Conservation (phyloP, 495 filamentous ascomycete genomes). For the Lentithecium fluviatile region DNA sequence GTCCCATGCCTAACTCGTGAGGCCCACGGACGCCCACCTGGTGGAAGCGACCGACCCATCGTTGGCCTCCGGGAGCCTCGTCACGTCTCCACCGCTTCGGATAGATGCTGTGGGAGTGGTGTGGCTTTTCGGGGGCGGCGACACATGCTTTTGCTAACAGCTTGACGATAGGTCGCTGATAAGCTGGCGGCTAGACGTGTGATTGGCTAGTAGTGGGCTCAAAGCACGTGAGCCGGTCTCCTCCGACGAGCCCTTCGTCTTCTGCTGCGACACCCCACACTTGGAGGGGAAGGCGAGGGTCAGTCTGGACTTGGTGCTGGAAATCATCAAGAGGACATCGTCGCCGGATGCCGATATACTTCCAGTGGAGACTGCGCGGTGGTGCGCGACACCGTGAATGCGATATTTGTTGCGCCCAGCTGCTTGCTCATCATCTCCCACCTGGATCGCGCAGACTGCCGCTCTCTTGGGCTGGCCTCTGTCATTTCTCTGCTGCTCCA, state of each 20-base stretch:
- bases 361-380: background rate
- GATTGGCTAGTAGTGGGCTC: constrained; percentile 5
- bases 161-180: constrained; percentile 21
- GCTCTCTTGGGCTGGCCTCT: no score
- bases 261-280: background rate
- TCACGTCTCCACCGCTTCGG: constrained; percentile 15
- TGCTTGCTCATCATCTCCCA: background rate
- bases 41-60: constrained; percentile 33
- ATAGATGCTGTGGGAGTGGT: constrained; percentile 2
- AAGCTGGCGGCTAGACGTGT: background rate
- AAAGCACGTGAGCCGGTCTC: constrained; percentile 21
- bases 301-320: background rate
- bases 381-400: no score
- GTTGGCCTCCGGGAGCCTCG: constrained; percentile 23
- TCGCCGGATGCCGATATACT: constrained; percentile 14
- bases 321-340: background rate
- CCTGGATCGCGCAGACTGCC: no score
- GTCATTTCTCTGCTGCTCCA: no score
- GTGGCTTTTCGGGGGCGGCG: background rate
- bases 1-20: background rate
- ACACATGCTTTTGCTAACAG: constrained; percentile 22
- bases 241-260: constrained; percentile 12
- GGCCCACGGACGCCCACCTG: background rate
- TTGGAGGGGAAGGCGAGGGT: background rate
- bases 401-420: background rate